Conservation (phyloP, 495 filamentous ascomycete genomes). For the Penicillium mononematosum region DNA sequence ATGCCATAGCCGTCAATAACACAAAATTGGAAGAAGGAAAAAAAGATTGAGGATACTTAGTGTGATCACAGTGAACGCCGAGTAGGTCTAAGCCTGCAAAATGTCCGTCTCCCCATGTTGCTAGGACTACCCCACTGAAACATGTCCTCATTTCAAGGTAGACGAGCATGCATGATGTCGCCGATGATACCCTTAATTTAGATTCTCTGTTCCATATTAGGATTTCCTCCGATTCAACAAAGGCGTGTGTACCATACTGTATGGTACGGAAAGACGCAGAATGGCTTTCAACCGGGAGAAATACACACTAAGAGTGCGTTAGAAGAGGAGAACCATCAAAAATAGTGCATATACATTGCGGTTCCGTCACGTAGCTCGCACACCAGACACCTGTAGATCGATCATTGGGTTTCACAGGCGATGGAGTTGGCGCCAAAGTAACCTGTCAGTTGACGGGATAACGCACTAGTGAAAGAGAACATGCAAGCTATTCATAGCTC, state of each 20-base stretch:
- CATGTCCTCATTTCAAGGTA: background rate
- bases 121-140: background rate
- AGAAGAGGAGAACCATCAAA: background rate
- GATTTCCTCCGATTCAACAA: background rate
- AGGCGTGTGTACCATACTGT: conserved; percentile 1
- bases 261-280: background rate
- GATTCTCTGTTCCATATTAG: background rate
- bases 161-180: background rate
- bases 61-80: too few relatives aligned
- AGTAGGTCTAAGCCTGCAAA: too few relatives aligned
- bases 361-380: background rate
- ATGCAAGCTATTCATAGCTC: background rate
- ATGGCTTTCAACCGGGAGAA: background rate
- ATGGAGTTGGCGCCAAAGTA: background rate
- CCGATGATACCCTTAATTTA: background rate
- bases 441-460: background rate
- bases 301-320: background rate
- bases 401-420: background rate
- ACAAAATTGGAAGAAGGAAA: too few relatives aligned
- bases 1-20: too few relatives aligned
- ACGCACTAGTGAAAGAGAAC: background rate
- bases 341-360: too few relatives aligned
- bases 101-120: background rate
- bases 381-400: background rate
- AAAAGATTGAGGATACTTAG: too few relatives aligned